These are phyloP conservation scores for Emericellopsis terricola DNA, from an alignment of 495 filamentous ascomycete species.

Conservation along the genomic window DNA sequence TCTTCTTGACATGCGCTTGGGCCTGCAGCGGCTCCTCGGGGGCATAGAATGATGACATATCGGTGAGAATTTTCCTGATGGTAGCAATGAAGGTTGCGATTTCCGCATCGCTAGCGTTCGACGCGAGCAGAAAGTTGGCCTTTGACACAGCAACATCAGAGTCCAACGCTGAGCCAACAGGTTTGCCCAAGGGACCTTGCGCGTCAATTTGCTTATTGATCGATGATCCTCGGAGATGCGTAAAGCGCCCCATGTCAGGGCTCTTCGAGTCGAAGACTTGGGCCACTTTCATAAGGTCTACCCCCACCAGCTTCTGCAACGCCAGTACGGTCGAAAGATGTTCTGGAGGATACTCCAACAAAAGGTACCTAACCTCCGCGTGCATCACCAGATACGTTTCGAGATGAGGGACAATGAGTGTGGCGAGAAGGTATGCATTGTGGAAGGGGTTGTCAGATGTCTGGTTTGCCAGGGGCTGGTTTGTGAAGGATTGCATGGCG, in stretches of 20 bases:
- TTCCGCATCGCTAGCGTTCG: slow-evolving; percentile 18
- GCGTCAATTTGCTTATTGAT: not conserved
- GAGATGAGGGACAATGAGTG: slow-evolving; percentile 25
- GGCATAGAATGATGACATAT: slow-evolving; percentile 16
- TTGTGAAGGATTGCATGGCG: slow-evolving; percentile 28
- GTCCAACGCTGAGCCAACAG: not conserved
- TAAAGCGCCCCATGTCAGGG: slow-evolving; percentile 4
- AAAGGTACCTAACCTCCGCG: slow-evolving; percentile 20
- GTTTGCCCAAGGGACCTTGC: slow-evolving; percentile 2
- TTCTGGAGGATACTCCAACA: slow-evolving; percentile 28
- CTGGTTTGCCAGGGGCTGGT: slow-evolving; percentile 22
- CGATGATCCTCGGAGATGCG: slow-evolving; percentile 3
- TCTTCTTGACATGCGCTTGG: not conserved
- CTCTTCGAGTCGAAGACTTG: slow-evolving; percentile 19
- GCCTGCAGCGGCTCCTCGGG: slow-evolving; percentile 7
- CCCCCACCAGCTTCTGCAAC: slow-evolving; percentile 22
- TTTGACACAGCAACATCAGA: slow-evolving; percentile 13
- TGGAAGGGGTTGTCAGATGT: slow-evolving; percentile 26
- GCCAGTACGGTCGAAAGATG: slow-evolving; percentile 25
- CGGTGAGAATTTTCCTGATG: slow-evolving; percentile 21
- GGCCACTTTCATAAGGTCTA: slow-evolving; percentile 22
- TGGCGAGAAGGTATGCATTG: slow-evolving; percentile 22
- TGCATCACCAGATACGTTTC: slow-evolving; percentile 22
- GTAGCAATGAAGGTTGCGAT: slow-evolving; percentile 18
- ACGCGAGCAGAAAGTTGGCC: slow-evolving; percentile 23